Conservation (phyloP, 164 flowering plant species). For the Buxus sempervirens region DNA sequence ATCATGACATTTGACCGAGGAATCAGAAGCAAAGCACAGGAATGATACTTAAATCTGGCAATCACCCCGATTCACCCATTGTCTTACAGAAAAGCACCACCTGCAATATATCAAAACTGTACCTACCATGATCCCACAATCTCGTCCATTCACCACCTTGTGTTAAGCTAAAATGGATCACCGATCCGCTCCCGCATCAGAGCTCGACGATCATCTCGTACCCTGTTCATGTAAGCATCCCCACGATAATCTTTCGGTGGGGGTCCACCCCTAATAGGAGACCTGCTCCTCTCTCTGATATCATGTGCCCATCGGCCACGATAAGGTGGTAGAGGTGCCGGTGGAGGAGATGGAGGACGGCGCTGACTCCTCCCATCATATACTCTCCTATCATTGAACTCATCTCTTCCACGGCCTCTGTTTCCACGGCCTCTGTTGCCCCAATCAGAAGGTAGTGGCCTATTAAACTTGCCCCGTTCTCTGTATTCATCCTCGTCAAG, state of each 20-base stretch:
- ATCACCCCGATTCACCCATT: too few species aligned
- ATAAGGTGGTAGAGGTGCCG: conserved; percentile 18
- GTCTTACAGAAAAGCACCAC: too few species aligned
- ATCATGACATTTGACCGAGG: too few species aligned
- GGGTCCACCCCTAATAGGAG: conserved; percentile 58
- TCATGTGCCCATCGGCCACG: conserved; percentile 65
- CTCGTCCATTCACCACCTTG: too few species aligned
- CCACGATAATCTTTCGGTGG: conserved; percentile 52
- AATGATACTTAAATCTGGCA: too few species aligned
- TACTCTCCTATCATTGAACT: conserved; percentile 45
- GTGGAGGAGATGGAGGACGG: conserved; percentile 14
- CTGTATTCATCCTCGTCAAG: conserved; percentile 46
- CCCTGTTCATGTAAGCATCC: conserved; percentile 50
- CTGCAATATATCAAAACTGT: too few species aligned
- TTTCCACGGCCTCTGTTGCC: conserved; percentile 46
- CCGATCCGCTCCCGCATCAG: too few species aligned
- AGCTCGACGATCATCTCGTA: conserved; percentile 34
- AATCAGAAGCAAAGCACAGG: too few species aligned
- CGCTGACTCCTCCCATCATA: conserved; percentile 31
- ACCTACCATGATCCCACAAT: too few species aligned
- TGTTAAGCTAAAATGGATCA: too few species aligned
- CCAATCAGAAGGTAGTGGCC: conserved; percentile 53
- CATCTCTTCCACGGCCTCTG: conserved; percentile 58
- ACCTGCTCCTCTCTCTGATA: conserved; percentile 71
- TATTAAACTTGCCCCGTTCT: conserved; percentile 46